These are phyloP conservation scores for Lasiosphaeria ovina DNA, from an alignment of 495 filamentous ascomycete genomes.

Conservation along the genomic window DNA sequence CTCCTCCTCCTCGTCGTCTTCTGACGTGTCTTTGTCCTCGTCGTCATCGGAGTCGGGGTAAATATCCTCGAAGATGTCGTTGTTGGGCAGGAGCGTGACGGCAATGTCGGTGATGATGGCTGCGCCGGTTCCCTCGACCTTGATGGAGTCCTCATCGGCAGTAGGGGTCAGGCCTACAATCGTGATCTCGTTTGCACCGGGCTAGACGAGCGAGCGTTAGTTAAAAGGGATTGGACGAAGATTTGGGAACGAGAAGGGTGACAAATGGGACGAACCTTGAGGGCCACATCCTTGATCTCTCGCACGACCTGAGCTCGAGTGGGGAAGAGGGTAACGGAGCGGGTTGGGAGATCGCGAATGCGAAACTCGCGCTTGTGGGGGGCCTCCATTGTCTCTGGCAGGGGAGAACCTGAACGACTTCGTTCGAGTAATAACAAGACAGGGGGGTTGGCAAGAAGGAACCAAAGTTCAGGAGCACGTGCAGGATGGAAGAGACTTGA, in stretches of 20 bases:
- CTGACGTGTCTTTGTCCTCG: constrained; percentile 31
- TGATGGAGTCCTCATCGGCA: constrained; percentile 65
- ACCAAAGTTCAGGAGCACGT: neutral
- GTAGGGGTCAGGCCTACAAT: constrained; percentile 64
- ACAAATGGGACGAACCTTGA: constrained; percentile 44
- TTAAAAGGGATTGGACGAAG: too few species aligned
- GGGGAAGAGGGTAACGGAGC: constrained; percentile 61
- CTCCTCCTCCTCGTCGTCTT: constrained; percentile 36
- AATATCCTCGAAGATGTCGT: constrained; percentile 55
- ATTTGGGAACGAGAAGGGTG: neutral
- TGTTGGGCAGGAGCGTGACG: constrained; percentile 60
- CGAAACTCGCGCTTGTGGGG: constrained; percentile 46
- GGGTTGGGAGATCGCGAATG: constrained; percentile 55
- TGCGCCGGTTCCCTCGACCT: constrained; percentile 63
- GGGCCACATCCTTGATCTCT: constrained; percentile 57
- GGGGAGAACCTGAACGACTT: neutral
- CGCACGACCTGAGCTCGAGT: constrained; percentile 60
- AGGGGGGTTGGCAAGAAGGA: neutral
- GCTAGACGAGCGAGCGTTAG: constrained; percentile 31
- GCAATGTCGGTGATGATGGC: constrained; percentile 66
- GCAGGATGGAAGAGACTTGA: neutral
- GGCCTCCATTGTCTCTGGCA: constrained; percentile 23
- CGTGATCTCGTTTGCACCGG: constrained; percentile 62
- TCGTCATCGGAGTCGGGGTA: constrained; percentile 51
- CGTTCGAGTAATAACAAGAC: neutral